Conservation (phyloP, 2,329 filamentous ascomycete species). For the Cordyceps militaris region DNA sequence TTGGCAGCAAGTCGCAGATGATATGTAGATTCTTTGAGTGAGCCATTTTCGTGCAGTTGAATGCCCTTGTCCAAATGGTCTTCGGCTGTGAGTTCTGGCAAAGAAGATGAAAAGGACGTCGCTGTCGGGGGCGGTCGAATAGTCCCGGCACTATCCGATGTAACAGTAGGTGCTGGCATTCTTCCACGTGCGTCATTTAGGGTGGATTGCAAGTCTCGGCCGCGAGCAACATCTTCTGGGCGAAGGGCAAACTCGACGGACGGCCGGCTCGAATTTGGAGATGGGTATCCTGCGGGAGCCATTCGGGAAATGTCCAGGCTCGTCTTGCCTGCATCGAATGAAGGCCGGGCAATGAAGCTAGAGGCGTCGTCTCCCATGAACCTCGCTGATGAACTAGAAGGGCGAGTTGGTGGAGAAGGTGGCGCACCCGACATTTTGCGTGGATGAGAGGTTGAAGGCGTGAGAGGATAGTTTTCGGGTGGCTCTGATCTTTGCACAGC, state of each 20-base stretch:
- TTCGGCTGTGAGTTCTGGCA: conserved; percentile 69
- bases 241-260: conserved; percentile 37
- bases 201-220: conserved; percentile 34
- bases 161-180: conserved; percentile 41
- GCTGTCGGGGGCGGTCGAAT: conserved; percentile 35
- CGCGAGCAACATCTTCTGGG: conserved; percentile 44
- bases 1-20: conserved; percentile 85
- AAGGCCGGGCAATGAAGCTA: conserved; percentile 35
- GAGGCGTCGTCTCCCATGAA: conserved; percentile 31
- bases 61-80: conserved; percentile 89
- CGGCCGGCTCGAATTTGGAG: conserved; percentile 37
- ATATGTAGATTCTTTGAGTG: conserved; percentile 89
- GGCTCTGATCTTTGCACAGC: conserved; percentile 62
- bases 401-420: conserved; percentile 54
- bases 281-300: conserved; percentile 33
- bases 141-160: conserved; percentile 50
- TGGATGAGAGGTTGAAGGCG: conserved; percentile 40
- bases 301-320: conserved; percentile 38
- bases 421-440: conserved; percentile 42
- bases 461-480: conserved; percentile 41
- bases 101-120: conserved; percentile 43
- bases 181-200: conserved; percentile 35
- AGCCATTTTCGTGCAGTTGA: conserved; percentile 78
- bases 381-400: conserved; percentile 47
- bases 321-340: conserved; percentile 43